Evolutionary conservation across 768 basidiomycete genomes (phyloP).

Genomic region (Agaricus bisporus): DNA sequence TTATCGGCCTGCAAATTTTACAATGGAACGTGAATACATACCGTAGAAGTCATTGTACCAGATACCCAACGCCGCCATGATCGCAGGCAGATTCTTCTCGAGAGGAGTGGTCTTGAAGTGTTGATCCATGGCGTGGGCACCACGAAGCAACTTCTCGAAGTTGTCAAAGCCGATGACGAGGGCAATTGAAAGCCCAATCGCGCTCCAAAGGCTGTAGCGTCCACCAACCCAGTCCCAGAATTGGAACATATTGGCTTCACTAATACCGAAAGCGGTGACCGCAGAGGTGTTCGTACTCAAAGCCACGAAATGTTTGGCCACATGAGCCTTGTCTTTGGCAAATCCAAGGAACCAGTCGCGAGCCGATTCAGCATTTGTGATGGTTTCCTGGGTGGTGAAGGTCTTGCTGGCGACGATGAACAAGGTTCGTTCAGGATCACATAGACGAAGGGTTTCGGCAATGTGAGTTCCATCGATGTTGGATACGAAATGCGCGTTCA

Average conservation of each 20-base stretch:
- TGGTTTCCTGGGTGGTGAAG: conserved; percentile 99
- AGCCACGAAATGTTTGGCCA: conserved; percentile 98
- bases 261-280: conserved; percentile 91
- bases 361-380: conserved; percentile 95
- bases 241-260: conserved; percentile 92
- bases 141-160: conserved; percentile 83
- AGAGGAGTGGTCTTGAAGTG: conserved; percentile 89
- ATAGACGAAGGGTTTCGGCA: conserved; percentile 75
- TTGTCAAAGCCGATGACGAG: conserved; percentile 91
- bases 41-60: conserved; percentile 99
- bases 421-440: conserved; percentile 87
- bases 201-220: conserved; percentile 96
- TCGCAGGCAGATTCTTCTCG: conserved; percentile 87
- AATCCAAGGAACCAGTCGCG: conserved; percentile 86
- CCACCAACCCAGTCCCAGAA: conserved; percentile 99
- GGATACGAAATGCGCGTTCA: conserved; percentile 85
- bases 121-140: conserved; percentile 96
- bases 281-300: conserved; percentile 94
- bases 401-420: conserved; percentile 99
- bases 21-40: conserved; percentile 11
- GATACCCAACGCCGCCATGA: conserved; percentile 84
- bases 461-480: conserved; percentile 99
- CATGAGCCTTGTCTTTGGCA: conserved; percentile 84
- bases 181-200: conserved; percentile 93
- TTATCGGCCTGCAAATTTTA: neutral